Evolutionary conservation across 73 alveolate species (phyloP).

Genomic region (Paraurostyla sp.): DNA sequence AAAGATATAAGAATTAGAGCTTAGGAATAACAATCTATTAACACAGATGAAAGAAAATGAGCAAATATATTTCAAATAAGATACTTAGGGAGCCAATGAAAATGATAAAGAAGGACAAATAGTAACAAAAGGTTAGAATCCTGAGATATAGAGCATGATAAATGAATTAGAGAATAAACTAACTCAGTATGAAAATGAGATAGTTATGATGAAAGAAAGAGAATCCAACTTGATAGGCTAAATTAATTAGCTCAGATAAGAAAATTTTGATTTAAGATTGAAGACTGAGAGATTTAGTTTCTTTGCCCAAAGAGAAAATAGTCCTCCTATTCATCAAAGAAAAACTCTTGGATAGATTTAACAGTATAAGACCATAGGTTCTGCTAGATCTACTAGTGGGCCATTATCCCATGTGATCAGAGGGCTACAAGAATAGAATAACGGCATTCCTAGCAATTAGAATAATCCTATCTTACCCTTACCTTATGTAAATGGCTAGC

Average conservation of each 20-base stretch:
- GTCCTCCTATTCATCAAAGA: background rate
- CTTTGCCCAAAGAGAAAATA: background rate
- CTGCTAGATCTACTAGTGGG: too few species aligned
- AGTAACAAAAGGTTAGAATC: background rate
- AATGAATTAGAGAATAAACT: background rate
- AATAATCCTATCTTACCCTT: too few species aligned
- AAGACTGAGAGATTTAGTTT: slow-evolving; percentile 26
- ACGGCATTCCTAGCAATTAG: too few species aligned
- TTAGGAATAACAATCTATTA: background rate
- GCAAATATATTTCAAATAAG: background rate
- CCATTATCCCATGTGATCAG: too few species aligned
- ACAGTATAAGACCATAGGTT: background rate
- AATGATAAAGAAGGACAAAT: background rate
- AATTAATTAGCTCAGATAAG: slow-evolving; percentile 9
- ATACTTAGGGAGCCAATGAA: background rate
- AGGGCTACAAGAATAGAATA: too few species aligned
- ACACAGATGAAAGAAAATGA: background rate
- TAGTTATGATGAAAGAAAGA: slow-evolving; percentile 1
- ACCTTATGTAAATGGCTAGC: too few species aligned
- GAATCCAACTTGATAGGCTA: slow-evolving; percentile 6
- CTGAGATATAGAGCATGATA: background rate
- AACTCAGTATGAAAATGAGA: slow-evolving; percentile 4
- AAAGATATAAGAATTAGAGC: slow-evolving; percentile 4
- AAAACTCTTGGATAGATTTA: background rate
- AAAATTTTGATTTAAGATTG: slow-evolving; percentile 10